Percentiles rank a stretch among this genome's conserved stretches.
phyloP scores from a whole-genome alignment of 768 basidiomycete species.

The Steccherinum ochraceum region DNA sequence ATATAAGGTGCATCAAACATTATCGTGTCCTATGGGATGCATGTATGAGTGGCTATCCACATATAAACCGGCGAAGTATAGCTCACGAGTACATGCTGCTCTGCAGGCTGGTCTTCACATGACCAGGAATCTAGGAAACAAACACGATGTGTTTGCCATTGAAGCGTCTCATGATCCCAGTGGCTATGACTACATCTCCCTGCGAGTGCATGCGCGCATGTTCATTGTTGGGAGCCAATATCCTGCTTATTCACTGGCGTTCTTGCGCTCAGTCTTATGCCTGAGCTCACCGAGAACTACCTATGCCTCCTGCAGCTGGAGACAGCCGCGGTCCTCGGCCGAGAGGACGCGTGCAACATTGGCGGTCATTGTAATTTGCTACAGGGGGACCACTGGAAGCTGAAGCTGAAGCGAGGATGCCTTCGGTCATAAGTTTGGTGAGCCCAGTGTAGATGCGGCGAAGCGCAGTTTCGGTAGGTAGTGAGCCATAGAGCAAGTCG shows the following conservation, averaged over 20 bases:
- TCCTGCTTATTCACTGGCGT: no score
- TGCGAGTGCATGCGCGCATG: slow-evolving; percentile 10
- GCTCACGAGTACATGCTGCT: slow-evolving; percentile 1
- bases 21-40: slow-evolving; percentile 14
- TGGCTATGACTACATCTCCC: slow-evolving; percentile 38
- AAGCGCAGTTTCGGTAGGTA: no score
- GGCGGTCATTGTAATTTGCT: no score
- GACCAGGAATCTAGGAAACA: slow-evolving; percentile 8
- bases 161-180: slow-evolving; percentile 42
- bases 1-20: slow-evolving; percentile 24
- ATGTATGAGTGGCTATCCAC: not conserved
- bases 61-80: not conserved
- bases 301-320: no score
- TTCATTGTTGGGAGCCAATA: not conserved
- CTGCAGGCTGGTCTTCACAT: slow-evolving; percentile 14
- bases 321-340: no score
- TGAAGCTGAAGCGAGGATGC: no score
- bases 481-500: no score
- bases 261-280: no score
- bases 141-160: slow-evolving; percentile 35
- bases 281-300: not conserved
- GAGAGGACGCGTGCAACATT: no score
- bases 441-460: no score
- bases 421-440: no score
- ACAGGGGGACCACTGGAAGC: no score